A percentile compares a stretch with the other conserved stretches of the same genome.
These are phyloP conservation scores for Pythium utonaiense DNA, from an alignment of 352 stramenopile genomes.

Conservation along the genomic window DNA sequence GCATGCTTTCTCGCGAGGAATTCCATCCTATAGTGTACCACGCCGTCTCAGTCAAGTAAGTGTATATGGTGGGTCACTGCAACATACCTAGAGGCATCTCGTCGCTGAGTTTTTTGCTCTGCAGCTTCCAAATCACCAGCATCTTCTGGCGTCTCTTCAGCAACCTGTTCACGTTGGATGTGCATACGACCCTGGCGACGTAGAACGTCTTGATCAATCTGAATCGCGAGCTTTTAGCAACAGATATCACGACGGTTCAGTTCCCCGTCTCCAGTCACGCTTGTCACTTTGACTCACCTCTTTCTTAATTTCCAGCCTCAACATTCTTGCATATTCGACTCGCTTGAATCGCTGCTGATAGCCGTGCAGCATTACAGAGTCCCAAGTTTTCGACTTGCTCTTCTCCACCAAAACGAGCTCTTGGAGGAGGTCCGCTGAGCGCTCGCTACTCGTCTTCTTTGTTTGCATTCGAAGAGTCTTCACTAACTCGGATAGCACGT, in stretches of 20 bases:
- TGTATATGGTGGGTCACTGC: background rate
- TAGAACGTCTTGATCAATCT: slow-evolving; percentile 57
- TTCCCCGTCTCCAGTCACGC: too few species aligned
- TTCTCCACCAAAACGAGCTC: slow-evolving; percentile 63
- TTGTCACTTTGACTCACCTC: too few species aligned
- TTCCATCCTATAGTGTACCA: slow-evolving; percentile 27
- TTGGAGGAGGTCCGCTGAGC: slow-evolving; percentile 49
- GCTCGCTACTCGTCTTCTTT: slow-evolving; percentile 53
- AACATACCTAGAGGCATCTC: slow-evolving; percentile 38
- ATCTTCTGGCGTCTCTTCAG: background rate
- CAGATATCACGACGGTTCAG: too few species aligned
- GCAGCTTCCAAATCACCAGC: background rate
- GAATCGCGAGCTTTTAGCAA: slow-evolving; percentile 37
- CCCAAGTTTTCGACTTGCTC: slow-evolving; percentile 53
- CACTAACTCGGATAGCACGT: slow-evolving; percentile 68
- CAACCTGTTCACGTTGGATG: background rate
- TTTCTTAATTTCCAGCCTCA: slow-evolving; percentile 68
- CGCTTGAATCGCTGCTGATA: slow-evolving; percentile 66
- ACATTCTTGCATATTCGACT: slow-evolving; percentile 51
- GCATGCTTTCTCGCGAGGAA: slow-evolving; percentile 53
- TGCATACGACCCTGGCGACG: slow-evolving; percentile 13
- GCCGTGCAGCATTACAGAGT: slow-evolving; percentile 66
- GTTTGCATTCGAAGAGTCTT: slow-evolving; percentile 70
- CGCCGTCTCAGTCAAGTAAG: background rate
- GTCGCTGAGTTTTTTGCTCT: slow-evolving; percentile 9